Base-by-base conservation (phyloP, 768 basidiomycete species). In the Chlorophyllum brunneum region DNA sequence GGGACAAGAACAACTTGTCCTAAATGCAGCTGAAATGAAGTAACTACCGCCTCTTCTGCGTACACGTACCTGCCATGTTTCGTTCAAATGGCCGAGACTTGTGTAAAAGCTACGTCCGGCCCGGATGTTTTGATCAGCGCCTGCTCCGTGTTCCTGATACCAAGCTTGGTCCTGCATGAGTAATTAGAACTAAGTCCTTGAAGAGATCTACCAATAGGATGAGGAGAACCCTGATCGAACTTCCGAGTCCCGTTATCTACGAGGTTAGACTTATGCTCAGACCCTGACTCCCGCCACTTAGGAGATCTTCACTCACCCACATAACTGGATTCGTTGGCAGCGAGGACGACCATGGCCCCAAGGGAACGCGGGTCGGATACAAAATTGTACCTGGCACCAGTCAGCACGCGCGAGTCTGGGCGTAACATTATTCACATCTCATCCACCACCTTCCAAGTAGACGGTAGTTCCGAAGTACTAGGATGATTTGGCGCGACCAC, bases 71-170 rank as follows among this genome's bases (percentile, higher is more conserved):
- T 79, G 68, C 88, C 88, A 91, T 27, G 87, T 90, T 60, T 86
- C 82, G 59, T 82, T 84, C 47, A 82, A 67, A 63, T 95, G 92
- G 0, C 91, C 91, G 0, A 93, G 75, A 56, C 82, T 77, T 0
- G 92, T 93, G 64, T 90, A 93, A 70, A 88, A 93, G 59, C 88
- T 90, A 31, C 91, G 78, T 18, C 90, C 92, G 2, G 83, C 76
- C 34, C 63, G 60, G 22, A 75, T 64, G 16, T 73, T 66, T 23
- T 62, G 64, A 56, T 79, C 71, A 3, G 81, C 79, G 0, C 88
- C 88, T 24, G 84, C 81, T 15, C 87, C 87, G 2, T 73, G 77
- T 57, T 86, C 83, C 66, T 92, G 90, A 64, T 79, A 92, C 91
- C 90, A 94, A 18, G 92, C 90, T 90, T 56, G 13, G 31, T 36